Conservation (phyloP, 306 rosid genomes). For the Hylodesmum podocarpum region DNA sequence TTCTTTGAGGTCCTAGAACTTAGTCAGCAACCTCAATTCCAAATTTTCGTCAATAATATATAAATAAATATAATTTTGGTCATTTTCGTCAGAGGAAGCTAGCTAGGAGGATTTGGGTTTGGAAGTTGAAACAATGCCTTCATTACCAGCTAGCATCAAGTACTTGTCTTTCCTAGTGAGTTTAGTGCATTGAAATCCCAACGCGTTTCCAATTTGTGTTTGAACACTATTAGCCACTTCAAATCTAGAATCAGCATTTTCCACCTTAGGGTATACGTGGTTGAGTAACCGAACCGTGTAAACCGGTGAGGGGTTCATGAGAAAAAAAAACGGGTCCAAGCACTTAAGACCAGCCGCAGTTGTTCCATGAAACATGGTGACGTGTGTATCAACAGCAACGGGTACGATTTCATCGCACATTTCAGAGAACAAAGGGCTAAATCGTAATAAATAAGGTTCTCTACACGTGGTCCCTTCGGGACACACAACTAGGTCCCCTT, state of each 20-base stretch:
- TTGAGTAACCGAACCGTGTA: constrained; percentile 49
- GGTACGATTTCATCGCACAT: constrained; percentile 55
- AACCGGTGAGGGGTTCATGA: constrained; percentile 64
- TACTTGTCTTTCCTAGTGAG: constrained; percentile 82
- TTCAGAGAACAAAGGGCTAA: constrained; percentile 78
- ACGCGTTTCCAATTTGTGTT: constrained; percentile 43
- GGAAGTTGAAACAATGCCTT: constrained; percentile 60
- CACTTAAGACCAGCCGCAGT: constrained; percentile 84
- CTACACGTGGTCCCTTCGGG: constrained; percentile 95
- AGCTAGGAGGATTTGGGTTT: not conserved
- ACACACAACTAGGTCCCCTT: constrained; percentile 76
- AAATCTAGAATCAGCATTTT: constrained; percentile 25
- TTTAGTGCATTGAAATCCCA: constrained; percentile 66
- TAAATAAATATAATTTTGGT: not conserved
- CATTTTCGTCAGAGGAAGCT: not conserved
- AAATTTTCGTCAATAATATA: too few relatives aligned
- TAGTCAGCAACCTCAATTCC: not conserved
- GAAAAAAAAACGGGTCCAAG: constrained; percentile 72
- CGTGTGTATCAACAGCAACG: constrained; percentile 57
- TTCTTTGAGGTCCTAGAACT: not conserved
- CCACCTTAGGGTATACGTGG: not conserved
- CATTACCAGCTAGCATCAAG: constrained; percentile 78
- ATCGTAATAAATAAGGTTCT: constrained; percentile 77
- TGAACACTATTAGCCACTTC: constrained; percentile 71
- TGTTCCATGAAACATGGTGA: constrained; percentile 84